These are phyloP conservation scores for Sorghum bicolor DNA, from an alignment of 176 grass and related monocot species.

Conservation along the genomic window DNA sequence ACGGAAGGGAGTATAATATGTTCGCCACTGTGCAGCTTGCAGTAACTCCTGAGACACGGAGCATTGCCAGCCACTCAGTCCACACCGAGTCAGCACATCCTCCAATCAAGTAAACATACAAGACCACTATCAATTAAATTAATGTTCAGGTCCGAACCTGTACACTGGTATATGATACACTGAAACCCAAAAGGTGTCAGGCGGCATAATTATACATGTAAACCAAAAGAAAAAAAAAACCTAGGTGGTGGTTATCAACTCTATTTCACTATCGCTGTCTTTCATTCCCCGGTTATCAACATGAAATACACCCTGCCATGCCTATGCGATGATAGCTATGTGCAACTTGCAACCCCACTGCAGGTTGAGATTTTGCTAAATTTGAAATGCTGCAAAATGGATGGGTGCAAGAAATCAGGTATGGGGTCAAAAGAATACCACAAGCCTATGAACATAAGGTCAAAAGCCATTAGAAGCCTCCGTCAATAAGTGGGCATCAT, in stretches of 20 bases:
- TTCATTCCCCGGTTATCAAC: slow-evolving; percentile 54
- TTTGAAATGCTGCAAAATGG: slow-evolving; percentile 43
- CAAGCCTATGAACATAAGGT: slow-evolving; percentile 53
- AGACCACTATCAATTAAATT: slow-evolving; percentile 58
- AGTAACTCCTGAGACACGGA: background rate
- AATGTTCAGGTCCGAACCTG: slow-evolving; percentile 73
- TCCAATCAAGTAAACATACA: slow-evolving; percentile 31
- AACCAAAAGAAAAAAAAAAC: slow-evolving; percentile 9
- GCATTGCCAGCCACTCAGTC: background rate
- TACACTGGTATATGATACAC: slow-evolving; percentile 77
- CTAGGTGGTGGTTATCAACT: slow-evolving; percentile 53
- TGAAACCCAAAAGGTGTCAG: slow-evolving; percentile 52
- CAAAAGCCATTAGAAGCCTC: slow-evolving; percentile 57
- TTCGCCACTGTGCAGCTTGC: too few species aligned
- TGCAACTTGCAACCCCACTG: slow-evolving; percentile 57
- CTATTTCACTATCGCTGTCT: slow-evolving; percentile 49
- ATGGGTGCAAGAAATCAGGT: slow-evolving; percentile 53
- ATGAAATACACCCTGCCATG: slow-evolving; percentile 42
- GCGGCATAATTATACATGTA: slow-evolving; percentile 85
- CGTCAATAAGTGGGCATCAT: slow-evolving; percentile 42
- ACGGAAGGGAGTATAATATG: too few species aligned
- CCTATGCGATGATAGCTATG: slow-evolving; percentile 45
- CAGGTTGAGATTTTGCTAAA: slow-evolving; percentile 24
- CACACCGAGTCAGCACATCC: background rate
- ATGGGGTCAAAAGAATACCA: slow-evolving; percentile 62